Percentiles rank a stretch among this genome's conserved stretches.
phyloP scores from a whole-genome alignment of 371 early-diverging fungal species.

The Mortierella sp. region DNA sequence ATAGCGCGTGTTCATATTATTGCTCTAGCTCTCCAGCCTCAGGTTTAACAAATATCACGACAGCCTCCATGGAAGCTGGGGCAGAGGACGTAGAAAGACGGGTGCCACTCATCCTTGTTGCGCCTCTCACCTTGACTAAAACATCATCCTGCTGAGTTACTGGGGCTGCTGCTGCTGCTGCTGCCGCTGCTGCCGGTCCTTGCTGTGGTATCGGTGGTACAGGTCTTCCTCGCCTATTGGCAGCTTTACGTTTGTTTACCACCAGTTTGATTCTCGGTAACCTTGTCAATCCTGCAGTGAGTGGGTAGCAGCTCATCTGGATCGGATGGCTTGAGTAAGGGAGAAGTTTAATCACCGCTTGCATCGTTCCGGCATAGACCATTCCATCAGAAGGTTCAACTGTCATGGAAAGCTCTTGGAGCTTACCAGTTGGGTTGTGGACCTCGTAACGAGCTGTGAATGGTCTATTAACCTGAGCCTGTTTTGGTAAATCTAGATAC shows the following conservation, averaged over 20 bases:
- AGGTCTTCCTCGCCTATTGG: constrained; percentile 10
- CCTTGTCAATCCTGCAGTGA: constrained; percentile 65
- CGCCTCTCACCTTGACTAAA: constrained; percentile 37
- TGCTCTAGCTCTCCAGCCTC: constrained; percentile 34
- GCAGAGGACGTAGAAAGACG: neutral
- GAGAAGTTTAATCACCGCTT: constrained; percentile 66
- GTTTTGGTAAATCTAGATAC: constrained; percentile 63
- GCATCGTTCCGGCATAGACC: constrained; percentile 80
- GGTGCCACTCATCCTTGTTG: neutral
- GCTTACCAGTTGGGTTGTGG: constrained; percentile 70
- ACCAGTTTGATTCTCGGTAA: constrained; percentile 66
- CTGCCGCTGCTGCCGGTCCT: neutral
- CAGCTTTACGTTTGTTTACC: constrained; percentile 34
- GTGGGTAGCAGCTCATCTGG: constrained; percentile 59
- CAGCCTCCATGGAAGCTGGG: constrained; percentile 17
- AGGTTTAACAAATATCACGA: constrained; percentile 55
- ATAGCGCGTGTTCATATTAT: neutral
- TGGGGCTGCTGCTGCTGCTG: neutral
- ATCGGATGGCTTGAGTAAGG: constrained; percentile 58
- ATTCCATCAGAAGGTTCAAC: constrained; percentile 81
- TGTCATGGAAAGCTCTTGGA: constrained; percentile 68
- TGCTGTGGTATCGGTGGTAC: constrained; percentile 14
- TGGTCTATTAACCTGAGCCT: constrained; percentile 67
- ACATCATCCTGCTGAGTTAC: constrained; percentile 29
- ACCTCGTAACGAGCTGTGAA: constrained; percentile 71